Evolutionary conservation across 2,329 filamentous ascomycete species (phyloP), one percentile per base, ranked within the genome.

Genomic region (Fusarium goolgardi): DNA sequence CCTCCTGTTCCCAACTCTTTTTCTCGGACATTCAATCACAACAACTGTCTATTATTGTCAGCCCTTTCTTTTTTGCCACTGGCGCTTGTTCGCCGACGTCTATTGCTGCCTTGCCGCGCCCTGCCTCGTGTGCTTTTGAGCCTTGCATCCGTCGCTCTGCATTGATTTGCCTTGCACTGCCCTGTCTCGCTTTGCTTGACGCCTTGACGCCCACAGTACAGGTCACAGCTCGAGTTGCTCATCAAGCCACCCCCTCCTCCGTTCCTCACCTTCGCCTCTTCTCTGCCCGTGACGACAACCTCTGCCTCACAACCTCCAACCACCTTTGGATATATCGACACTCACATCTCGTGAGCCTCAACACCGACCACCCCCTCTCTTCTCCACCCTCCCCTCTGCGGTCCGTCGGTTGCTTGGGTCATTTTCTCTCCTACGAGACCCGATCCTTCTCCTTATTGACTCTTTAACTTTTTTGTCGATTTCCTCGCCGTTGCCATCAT

Each of bases 231-330:
- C 59, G 55, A 57, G 55, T 66, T 70, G 53, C 65, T 73, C 69
- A 71, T 72, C 69, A 72, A 73, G 71, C 71, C 71, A 72, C 71
- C 71, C 71, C 71, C 71, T 72, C 71, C 69, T 73, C 71, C 69
- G 57, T 64, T 59, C 56, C 62, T 71, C 63, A 67, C 52, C 63
- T 67, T 71, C 62, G 64, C 64, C 62, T 71, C 69, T 56, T 49
- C 46, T 61, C 63, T 59, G 61, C 67, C 61, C 59, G 69, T 73
- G 60, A 73, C 67, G 67, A 71, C 63, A 55, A 72, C 69, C 62
- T 71, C 65, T 54, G 70, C 65, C 62, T 72, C 65, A 62, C 71
- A 56, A 69, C 59, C 63, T 65, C 67, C 46, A 70, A 62, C 64
- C 52, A 69, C 54, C 51, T 59, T 57, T 59, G 45, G 55, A 68